Conservation (phyloP, 2,329 filamentous ascomycete species). For the Xylaria sp. region DNA sequence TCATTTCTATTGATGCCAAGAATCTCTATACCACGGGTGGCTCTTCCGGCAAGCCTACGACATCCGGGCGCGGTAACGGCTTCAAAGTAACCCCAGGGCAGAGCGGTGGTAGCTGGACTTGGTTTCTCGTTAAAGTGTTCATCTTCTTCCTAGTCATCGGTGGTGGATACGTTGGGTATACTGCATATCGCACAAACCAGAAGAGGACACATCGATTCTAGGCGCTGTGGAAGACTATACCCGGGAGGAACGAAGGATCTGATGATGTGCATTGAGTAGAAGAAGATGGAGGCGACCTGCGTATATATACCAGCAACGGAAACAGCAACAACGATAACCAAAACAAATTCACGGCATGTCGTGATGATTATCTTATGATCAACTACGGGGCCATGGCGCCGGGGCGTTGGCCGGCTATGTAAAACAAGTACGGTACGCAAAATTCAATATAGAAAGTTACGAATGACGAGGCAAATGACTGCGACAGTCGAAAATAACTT, state of each 20-base stretch:
- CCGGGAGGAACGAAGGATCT: background rate
- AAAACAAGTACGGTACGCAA: slow-evolving; percentile 35
- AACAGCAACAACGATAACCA: no score
- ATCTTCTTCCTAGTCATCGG: slow-evolving; percentile 72
- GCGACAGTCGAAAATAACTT: background rate
- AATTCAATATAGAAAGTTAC: slow-evolving; percentile 34
- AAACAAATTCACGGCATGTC: slow-evolving; percentile 22
- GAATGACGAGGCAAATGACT: slow-evolving; percentile 21
- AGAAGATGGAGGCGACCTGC: slow-evolving; percentile 18
- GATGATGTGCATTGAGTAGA: slow-evolving; percentile 15
- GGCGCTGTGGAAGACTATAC: slow-evolving; percentile 12
- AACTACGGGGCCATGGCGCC: slow-evolving; percentile 30
- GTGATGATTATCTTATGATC: slow-evolving; percentile 28
- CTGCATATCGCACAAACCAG: slow-evolving; percentile 74
- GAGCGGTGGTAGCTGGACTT: slow-evolving; percentile 60
- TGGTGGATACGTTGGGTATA: slow-evolving; percentile 85
- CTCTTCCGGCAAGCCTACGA: slow-evolving; percentile 46
- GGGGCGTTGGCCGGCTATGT: slow-evolving; percentile 36
- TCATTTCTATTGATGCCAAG: slow-evolving; percentile 82
- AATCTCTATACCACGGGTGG: slow-evolving; percentile 79
- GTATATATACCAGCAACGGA: slow-evolving; percentile 37
- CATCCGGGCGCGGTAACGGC: slow-evolving; percentile 46
- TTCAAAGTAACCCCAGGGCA: slow-evolving; percentile 42
- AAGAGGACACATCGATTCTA: slow-evolving; percentile 65
- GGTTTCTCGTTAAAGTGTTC: slow-evolving; percentile 80